Evolutionary conservation across 2,329 filamentous ascomycete genomes (phyloP).

Genomic region (Arthroderma sp.): DNA sequence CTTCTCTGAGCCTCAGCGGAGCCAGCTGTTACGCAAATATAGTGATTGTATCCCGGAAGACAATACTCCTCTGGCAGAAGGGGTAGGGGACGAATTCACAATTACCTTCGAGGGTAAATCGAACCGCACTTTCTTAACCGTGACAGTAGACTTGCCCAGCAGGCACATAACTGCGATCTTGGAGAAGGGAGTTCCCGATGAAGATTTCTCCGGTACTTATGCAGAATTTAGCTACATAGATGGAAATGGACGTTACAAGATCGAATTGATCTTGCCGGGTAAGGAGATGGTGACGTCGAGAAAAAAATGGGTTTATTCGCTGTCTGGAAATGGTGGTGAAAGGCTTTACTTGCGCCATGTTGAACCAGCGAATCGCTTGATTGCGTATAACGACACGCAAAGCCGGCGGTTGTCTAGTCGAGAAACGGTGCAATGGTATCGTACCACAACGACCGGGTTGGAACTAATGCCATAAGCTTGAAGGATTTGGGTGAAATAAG

Average conservation of each 20-base stretch:
- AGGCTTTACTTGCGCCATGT: neutral
- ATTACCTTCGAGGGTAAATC: neutral
- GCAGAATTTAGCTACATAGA: neutral
- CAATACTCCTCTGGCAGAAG: neutral
- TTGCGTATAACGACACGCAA: neutral
- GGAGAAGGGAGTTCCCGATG: neutral
- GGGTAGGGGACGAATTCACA: neutral
- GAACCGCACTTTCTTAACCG: neutral
- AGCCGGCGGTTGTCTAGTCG: neutral
- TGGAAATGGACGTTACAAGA: neutral
- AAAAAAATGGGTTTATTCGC: neutral
- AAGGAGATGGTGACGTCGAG: neutral
- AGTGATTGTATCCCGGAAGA: neutral
- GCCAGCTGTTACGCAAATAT: neutral
- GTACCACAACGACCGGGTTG: neutral
- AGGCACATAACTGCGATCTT: neutral
- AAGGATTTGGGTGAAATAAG: neutral
- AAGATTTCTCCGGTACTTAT: neutral
- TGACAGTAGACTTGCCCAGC: neutral
- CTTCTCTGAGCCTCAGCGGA: neutral
- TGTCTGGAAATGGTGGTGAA: slow-evolving; percentile 2
- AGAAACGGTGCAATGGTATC: neutral
- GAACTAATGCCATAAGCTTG: neutral
- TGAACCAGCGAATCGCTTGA: neutral
- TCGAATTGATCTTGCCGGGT: neutral